Evolutionary conservation across 2,329 filamentous ascomycete species (phyloP), one percentile per base, ranked within the genome.

Genomic region (Stylonectria norvegica): DNA sequence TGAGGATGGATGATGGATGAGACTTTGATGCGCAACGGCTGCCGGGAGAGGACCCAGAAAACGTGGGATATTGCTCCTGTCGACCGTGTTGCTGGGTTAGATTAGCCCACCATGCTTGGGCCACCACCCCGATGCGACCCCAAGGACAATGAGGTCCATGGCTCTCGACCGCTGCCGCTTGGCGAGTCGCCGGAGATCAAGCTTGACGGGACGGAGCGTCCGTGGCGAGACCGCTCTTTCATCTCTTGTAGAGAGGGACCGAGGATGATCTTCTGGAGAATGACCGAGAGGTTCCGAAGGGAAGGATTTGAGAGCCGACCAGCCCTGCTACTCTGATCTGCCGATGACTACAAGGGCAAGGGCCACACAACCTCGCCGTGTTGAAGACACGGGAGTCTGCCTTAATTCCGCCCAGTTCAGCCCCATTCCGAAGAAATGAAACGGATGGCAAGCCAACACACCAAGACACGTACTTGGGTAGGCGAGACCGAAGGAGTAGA

Each of bases 111-210:
- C 49, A 5, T 53, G 51, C 53, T 57, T 50, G 43, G 53, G 42
- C 53, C 53, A 56, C 42, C 36, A 56, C 42, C 36, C 46, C 46
- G 43, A 56, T 53, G 55, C 50, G 47, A 48, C 48, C 49, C 51
- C 52, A n/a, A 14, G n/a, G 15, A 5, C 6, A 6, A 8, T 10
- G 27, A 29, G 7, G n/a, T n/a, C n/a, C n/a, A n/a, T n/a, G n/a
- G n/a, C 12, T 29, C 6, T 29, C 27, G n/a, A 29, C n/a, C 27
- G 27, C 27, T 14, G 7, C 12, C n/a, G n/a, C n/a, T 29, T 10
- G 27, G 27, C 27, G 5, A 7, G 27, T 29, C 27, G 27, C 15
- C 10, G 27, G n/a, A 10, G 27, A 29, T 29, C n/a, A 5, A 29
- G 27, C 10, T 29, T 14, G 27, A 29, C 27, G n/a, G 27, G 15